Base-by-base conservation (phyloP, 1,284 basidiomycete genomes). In the Leccinum ponderosum region DNA sequence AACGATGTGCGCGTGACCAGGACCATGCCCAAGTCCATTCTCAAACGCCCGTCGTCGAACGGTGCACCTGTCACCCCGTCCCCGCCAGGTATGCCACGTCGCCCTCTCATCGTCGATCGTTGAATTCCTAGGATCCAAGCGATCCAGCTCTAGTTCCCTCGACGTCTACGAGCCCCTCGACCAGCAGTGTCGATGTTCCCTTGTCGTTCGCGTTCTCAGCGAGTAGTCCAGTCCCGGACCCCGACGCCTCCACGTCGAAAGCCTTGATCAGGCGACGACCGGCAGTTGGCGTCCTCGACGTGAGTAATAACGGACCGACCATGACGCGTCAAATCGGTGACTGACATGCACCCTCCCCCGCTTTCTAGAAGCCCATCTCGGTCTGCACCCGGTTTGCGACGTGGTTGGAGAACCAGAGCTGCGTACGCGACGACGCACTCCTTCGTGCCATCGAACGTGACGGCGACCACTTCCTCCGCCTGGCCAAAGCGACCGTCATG, bases 391-490 rank as follows among this genome's bases (percentile, higher is more conserved):
- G 14, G 3, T 72, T 69, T 48, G 66, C 68, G 1, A 48, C 58
- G 42, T 71, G 67, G 69, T 15, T 71, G 1, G 68, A 71, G 17
- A 55, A 4, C 1, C 65, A 68, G 6, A 53, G 2, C 1, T 59
- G 35, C 47, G 61, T 63, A 33, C 27, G 55, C 0, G 55, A 39
- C 5, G 61, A 50, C 1, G 11, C 12, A 6, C 20, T 72, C 2
- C 9, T 55, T 4, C 31, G 44, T 7, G 66, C 66, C 9, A n/a
- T 72, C 58, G 68, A 68, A 31, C 68, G 67, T 0, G 67, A 68
- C 11, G 68, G 61, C 0, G n/a, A 35, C 1, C 39, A 47, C 12
- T 51, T 70, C 29, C 58, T 72, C 20, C 50, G 52, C 20, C 9
- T 72, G 22, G 69, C 70, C 11, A 57, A 29, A 5, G 59, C 63